Base-by-base conservation (phyloP, 345 rosid species). In the Microthlaspi erraticum region DNA sequence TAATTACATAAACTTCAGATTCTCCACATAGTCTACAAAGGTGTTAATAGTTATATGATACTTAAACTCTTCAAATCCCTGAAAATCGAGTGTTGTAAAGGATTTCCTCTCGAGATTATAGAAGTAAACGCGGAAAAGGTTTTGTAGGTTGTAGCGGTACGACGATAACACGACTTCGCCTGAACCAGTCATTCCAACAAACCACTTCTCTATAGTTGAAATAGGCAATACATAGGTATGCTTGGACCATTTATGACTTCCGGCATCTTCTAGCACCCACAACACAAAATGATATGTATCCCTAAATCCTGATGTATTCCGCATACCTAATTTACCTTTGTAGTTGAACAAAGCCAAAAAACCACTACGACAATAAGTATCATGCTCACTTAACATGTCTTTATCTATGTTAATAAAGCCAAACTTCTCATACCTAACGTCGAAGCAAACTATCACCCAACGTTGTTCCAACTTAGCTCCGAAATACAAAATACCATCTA, bases 181-280 rank as follows among this genome's bases (percentile, higher is more conserved):
- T 13, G 31, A 16, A 43, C 14, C 0, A 10, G 51, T 42, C 38
- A 61, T 14, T 42, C 23, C 52, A 10, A 42, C 10, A 43, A 14
- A 43, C 29, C 29, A 26, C 4, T 26, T 26, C 4, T 26, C 29
- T 26, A 0, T 26, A 3, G 29, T 26, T 14, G 2, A 1, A 14
- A 10, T 1, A 10, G 38, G n/a, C 26, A 29, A 3, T 16, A 1
- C 13, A 26, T 18, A 43, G 5, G 29, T 6, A 29, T 4, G 23
- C 14, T 61, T 61, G 26, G 66, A 43, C 66, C 66, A 61, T 61
- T n/a, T 29, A 61, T 61, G 66, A 20, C 6, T 16, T 6, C 14
- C 53, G 29, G 7, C 16, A 43, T 44, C 53, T 61, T 61, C 53
- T 10, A 61, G 29, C 16, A 16, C 23, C 43, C 43, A 38, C 11